Conservation (phyloP, 768 basidiomycete genomes). For the Lepiota venenata region DNA sequence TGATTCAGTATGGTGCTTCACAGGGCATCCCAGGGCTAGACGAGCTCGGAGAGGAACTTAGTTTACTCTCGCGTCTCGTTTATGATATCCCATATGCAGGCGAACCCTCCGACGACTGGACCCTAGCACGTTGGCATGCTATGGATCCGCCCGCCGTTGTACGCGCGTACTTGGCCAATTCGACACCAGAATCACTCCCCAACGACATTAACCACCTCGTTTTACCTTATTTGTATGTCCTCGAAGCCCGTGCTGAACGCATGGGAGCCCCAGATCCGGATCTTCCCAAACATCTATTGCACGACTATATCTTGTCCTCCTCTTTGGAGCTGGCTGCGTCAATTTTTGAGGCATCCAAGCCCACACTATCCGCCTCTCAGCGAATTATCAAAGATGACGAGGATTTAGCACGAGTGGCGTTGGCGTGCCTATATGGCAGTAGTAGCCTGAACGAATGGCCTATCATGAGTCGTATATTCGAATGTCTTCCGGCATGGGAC, state of each 20-base stretch:
- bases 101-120: conserved; percentile 61
- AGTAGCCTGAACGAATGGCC: conserved; percentile 69
- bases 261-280: conserved; percentile 64
- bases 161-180: conserved; percentile 70
- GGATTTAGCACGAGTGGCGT: conserved; percentile 81
- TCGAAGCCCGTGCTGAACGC: conserved; percentile 87
- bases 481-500: conserved; percentile 94
- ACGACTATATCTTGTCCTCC: conserved; percentile 68
- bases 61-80: conserved; percentile 78
- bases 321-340: conserved; percentile 67
- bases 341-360: conserved; percentile 90
- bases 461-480: conserved; percentile 89
- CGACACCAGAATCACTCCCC: conserved; percentile 62
- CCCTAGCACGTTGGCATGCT: conserved; percentile 65
- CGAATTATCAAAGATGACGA: conserved; percentile 80
- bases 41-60: conserved; percentile 87
- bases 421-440: conserved; percentile 87
- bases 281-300: conserved; percentile 61
- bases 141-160: conserved; percentile 67
- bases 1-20: conserved; percentile 85
- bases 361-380: conserved; percentile 67
- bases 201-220: conserved; percentile 73
- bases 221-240: conserved; percentile 89
- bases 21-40: conserved; percentile 77
- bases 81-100: conserved; percentile 69